Conservation (phyloP, 148 eudicot genomes). For the Rhododendron vialii region DNA sequence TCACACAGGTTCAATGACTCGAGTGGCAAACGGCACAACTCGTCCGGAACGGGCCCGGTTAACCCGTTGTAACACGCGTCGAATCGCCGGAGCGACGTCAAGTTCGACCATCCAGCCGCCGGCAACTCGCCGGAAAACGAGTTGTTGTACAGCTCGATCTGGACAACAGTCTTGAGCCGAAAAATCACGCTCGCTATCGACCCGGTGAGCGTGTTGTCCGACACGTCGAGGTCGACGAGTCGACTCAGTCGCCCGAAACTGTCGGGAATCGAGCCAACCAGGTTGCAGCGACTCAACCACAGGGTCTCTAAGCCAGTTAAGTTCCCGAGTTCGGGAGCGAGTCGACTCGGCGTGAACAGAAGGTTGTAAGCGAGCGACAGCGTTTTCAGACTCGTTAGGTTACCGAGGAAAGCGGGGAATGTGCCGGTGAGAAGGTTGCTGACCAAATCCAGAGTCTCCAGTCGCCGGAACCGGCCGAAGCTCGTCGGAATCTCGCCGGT, state of each 20-base stretch:
- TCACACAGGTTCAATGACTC: slow-evolving; percentile 29
- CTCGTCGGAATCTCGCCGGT: slow-evolving; percentile 34
- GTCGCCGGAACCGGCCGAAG: slow-evolving; percentile 29
- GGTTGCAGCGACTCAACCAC: slow-evolving; percentile 26
- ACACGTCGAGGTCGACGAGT: slow-evolving; percentile 35
- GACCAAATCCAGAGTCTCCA: slow-evolving; percentile 24
- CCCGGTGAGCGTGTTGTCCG: slow-evolving; percentile 31
- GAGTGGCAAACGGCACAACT: slow-evolving; percentile 36
- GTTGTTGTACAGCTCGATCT: slow-evolving; percentile 46
- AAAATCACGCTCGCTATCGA: slow-evolving; percentile 21
- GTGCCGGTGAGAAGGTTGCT: slow-evolving; percentile 32
- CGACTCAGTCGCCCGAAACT: slow-evolving; percentile 17
- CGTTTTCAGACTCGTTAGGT: slow-evolving; percentile 22
- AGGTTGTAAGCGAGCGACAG: slow-evolving; percentile 34
- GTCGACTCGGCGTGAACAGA: slow-evolving; percentile 25
- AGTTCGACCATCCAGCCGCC: slow-evolving; percentile 30
- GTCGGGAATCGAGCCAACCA: slow-evolving; percentile 31
- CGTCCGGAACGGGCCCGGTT: slow-evolving; percentile 33
- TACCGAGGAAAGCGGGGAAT: slow-evolving; percentile 26
- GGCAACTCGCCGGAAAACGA: slow-evolving; percentile 35
- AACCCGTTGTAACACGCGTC: slow-evolving; percentile 34
- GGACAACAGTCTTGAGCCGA: slow-evolving; percentile 18
- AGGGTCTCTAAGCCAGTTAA: slow-evolving; percentile 23
- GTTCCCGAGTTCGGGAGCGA: slow-evolving; percentile 34
- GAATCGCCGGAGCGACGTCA: slow-evolving; percentile 31